Percentiles rank a stretch among this genome's conserved stretches.
Evolutionary conservation across 805 yeast species (phyloP).

Genomic region (Saitoella complicata): DNA sequence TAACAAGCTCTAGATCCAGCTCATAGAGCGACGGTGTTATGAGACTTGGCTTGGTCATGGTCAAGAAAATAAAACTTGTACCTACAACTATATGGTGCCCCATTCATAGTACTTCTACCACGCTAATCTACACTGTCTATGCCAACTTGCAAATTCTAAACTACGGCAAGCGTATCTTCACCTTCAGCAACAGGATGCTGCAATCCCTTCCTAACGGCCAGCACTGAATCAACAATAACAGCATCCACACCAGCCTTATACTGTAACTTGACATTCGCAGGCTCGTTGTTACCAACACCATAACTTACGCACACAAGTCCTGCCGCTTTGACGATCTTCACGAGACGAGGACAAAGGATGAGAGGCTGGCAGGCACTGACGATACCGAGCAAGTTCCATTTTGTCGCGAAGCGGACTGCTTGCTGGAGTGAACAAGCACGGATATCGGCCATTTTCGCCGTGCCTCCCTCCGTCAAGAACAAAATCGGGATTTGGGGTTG

Average conservation of each 20-base stretch:
- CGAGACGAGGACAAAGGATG: conserved; percentile 77
- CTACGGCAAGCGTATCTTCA: background rate
- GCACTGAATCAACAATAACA: conserved; percentile 54
- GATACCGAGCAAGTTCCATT: conserved; percentile 83
- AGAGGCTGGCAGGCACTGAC: conserved; percentile 80
- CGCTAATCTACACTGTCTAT: background rate
- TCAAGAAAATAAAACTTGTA: background rate
- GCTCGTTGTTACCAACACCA: conserved; percentile 70
- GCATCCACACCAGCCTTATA: conserved; percentile 95
- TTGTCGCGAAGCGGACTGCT: conserved; percentile 77
- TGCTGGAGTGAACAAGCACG: conserved; percentile 78
- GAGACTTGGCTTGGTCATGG: no score
- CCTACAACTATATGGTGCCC: background rate
- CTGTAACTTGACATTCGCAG: conserved; percentile 67
- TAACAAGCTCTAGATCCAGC: background rate
- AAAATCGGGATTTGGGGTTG: conserved; percentile 89
- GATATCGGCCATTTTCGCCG: conserved; percentile 71
- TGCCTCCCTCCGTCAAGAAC: conserved; percentile 79
- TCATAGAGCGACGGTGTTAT: background rate
- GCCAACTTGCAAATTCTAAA: background rate
- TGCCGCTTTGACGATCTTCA: conserved; percentile 67
- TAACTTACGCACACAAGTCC: conserved; percentile 90
- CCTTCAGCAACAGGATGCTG: conserved; percentile 16
- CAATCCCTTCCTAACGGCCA: conserved; percentile 73
- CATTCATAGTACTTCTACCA: background rate